Conservation (phyloP, 1,284 basidiomycete genomes). For the Microbotryum scabiosae region DNA sequence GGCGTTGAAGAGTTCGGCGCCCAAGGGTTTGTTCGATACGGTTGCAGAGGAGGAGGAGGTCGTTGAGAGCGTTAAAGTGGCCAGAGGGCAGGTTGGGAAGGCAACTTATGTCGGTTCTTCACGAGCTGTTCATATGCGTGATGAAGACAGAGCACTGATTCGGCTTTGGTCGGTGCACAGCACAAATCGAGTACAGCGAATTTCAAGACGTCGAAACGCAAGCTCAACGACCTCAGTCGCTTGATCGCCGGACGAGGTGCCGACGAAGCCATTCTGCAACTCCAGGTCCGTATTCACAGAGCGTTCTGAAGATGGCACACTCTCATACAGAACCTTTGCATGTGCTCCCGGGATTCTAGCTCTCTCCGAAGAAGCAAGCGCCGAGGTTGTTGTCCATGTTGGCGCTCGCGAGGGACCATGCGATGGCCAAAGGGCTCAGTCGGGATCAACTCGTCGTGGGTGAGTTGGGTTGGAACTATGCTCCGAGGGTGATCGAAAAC, state of each 20-base stretch:
- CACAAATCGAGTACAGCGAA: slow-evolving; percentile 83
- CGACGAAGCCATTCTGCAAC: slow-evolving; percentile 90
- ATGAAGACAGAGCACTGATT: neutral
- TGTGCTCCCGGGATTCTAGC: neutral
- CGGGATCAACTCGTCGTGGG: slow-evolving; percentile 70
- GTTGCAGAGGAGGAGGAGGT: slow-evolving; percentile 16
- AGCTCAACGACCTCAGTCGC: slow-evolving; percentile 76
- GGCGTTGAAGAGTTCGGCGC: neutral
- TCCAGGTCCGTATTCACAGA: slow-evolving; percentile 90
- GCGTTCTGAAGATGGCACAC: too few relatives aligned
- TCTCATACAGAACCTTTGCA: neutral
- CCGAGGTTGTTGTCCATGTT: slow-evolving; percentile 80
- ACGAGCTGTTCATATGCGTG: too few relatives aligned
- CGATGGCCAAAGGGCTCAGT: slow-evolving; percentile 65
- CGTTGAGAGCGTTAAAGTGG: slow-evolving; percentile 2
- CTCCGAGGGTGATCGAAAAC: neutral
- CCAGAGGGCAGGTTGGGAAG: neutral
- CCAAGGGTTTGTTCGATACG: slow-evolving; percentile 18
- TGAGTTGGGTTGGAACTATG: slow-evolving; percentile 40
- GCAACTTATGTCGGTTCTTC: slow-evolving; percentile 13
- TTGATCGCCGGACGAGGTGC: slow-evolving; percentile 84
- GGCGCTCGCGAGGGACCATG: slow-evolving; percentile 77
- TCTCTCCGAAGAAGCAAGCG: slow-evolving; percentile 45
- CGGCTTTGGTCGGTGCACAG: slow-evolving; percentile 41
- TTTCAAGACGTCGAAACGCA: slow-evolving; percentile 89